Evolutionary conservation across 2,329 filamentous ascomycete genomes (phyloP).

Genomic region (Sclerotinia borealis): DNA sequence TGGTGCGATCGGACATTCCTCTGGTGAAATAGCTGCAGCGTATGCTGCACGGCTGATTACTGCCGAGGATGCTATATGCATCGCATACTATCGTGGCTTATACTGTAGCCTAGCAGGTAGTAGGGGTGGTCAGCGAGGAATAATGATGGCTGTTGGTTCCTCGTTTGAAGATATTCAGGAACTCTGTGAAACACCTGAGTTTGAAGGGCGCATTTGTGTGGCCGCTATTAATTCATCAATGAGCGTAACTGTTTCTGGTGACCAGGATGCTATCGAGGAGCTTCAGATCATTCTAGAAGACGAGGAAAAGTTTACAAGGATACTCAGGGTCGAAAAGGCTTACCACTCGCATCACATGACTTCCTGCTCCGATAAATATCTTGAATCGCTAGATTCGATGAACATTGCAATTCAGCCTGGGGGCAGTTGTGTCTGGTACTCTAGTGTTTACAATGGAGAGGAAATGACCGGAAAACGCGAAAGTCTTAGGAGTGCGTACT

Average conservation of each 20-base stretch:
- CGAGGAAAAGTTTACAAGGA: constrained; percentile 16
- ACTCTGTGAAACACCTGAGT: constrained; percentile 7
- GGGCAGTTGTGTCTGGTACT: constrained; percentile 32
- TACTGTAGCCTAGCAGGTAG: constrained; percentile 15
- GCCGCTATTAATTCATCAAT: constrained; percentile 26
- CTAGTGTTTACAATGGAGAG: constrained; percentile 14
- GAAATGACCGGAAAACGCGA: background rate
- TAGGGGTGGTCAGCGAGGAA: constrained; percentile 13
- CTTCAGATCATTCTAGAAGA: constrained; percentile 13
- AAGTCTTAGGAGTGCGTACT: constrained; percentile 17
- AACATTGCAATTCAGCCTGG: constrained; percentile 1
- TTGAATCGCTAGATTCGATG: background rate
- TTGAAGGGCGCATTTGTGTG: constrained; percentile 17
- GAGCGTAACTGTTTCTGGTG: constrained; percentile 27
- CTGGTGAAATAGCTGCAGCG: constrained; percentile 27
- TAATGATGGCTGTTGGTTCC: constrained; percentile 26
- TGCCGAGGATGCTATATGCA: constrained; percentile 29
- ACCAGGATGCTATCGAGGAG: constrained; percentile 15
- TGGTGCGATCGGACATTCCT: constrained; percentile 39
- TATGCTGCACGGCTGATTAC: constrained; percentile 35
- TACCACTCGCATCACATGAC: constrained; percentile 26
- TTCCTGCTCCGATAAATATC: constrained; percentile 1
- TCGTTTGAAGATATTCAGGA: constrained; percentile 19
- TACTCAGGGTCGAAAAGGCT: constrained; percentile 19
- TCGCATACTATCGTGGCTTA: constrained; percentile 18